Evolutionary conservation across 768 basidiomycete species (phyloP).

Genomic region (Phanerodontia chrysosporium): DNA sequence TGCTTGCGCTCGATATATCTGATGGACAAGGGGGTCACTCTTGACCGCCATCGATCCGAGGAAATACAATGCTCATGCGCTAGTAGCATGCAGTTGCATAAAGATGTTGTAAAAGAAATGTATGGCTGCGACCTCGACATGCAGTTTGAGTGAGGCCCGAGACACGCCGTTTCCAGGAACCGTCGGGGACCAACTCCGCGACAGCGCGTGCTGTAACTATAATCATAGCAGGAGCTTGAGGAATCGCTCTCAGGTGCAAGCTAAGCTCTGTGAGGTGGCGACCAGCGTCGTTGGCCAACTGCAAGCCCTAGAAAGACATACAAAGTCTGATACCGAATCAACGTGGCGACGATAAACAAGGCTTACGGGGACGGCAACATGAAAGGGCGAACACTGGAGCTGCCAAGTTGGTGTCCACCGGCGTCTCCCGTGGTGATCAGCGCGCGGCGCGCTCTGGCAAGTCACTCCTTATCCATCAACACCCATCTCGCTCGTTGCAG

Average conservation of each 20-base stretch:
- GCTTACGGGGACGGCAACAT: not conserved
- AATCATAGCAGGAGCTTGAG: no score
- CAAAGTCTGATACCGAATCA: no score
- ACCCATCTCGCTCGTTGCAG: constrained; percentile 31
- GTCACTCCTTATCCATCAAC: constrained; percentile 21
- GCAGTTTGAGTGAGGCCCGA: not conserved
- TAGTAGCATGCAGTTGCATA: no score
- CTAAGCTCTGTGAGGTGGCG: not conserved
- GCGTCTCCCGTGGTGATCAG: constrained; percentile 8
- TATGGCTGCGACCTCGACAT: not conserved
- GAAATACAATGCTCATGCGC: not conserved
- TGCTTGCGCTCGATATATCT: not conserved
- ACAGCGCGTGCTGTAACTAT: no score
- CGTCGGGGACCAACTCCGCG: not conserved
- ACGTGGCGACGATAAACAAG: not conserved
- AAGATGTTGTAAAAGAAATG: no score
- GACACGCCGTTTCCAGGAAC: not conserved
- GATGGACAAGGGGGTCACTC: not conserved
- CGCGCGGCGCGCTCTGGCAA: constrained; percentile 10
- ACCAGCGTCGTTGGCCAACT: not conserved
- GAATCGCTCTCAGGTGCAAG: not conserved
- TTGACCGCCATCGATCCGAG: not conserved
- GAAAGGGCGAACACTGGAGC: not conserved
- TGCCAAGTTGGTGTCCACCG: not conserved
- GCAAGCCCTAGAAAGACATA: no score